Conservation (phyloP, 805 yeast species). For the Trichomonascus vanleenenianus region DNA sequence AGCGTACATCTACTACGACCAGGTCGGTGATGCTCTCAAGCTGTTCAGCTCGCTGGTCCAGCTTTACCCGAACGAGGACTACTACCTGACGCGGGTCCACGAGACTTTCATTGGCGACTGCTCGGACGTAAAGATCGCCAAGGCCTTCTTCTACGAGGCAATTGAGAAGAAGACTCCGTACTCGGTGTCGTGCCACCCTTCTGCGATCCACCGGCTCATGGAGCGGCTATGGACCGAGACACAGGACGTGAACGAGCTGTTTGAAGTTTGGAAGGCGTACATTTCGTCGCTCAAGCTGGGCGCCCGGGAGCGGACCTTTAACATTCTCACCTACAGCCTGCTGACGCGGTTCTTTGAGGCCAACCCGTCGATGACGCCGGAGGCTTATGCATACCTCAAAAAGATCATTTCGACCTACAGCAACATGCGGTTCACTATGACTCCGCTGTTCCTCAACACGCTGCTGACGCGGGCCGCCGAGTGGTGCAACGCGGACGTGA, state of each 20-base stretch:
- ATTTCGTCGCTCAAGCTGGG: slow-evolving; percentile 36
- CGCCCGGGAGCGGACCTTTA: slow-evolving; percentile 19
- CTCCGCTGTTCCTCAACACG: slow-evolving; percentile 70
- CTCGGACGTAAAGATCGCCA: slow-evolving; percentile 62
- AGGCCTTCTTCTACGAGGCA: slow-evolving; percentile 67
- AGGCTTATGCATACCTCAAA: slow-evolving; percentile 51
- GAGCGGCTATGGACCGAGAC: slow-evolving; percentile 38
- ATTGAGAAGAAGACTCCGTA: slow-evolving; percentile 66
- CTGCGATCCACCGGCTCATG: slow-evolving; percentile 59
- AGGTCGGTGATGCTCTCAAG: slow-evolving; percentile 56
- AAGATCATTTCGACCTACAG: slow-evolving; percentile 49
- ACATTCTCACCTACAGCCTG: slow-evolving; percentile 60
- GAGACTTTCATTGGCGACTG: slow-evolving; percentile 71
- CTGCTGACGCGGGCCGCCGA: slow-evolving; percentile 55
- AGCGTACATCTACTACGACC: slow-evolving; percentile 58
- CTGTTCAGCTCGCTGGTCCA: slow-evolving; percentile 33
- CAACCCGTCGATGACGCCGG: slow-evolving; percentile 41
- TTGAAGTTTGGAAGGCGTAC: slow-evolving; percentile 33
- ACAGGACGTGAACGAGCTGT: slow-evolving; percentile 53
- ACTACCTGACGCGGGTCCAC: slow-evolving; percentile 54
- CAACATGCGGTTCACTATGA: slow-evolving; percentile 55
- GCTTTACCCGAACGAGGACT: slow-evolving; percentile 37
- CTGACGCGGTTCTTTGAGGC: slow-evolving; percentile 59
- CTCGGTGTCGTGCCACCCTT: slow-evolving; percentile 60
- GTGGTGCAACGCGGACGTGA: slow-evolving; percentile 62